Percentiles rank a stretch among this genome's conserved stretches.
phyloP scores from a whole-genome alignment of 345 rosid genomes.

The Hirschfeldia incana region DNA sequence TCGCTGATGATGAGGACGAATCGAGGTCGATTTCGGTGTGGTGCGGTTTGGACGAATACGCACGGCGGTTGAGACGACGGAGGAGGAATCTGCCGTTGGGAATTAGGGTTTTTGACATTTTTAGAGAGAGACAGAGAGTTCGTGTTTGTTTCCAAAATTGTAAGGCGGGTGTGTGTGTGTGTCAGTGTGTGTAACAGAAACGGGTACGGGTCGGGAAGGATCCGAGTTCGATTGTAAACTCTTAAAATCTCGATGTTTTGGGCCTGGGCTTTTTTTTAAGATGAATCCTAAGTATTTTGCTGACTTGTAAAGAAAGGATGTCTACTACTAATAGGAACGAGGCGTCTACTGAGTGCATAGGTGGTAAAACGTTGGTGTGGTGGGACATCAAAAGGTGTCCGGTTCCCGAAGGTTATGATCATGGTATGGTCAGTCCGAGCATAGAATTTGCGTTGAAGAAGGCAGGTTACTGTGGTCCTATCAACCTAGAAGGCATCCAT shows the following conservation, averaged over 20 bases:
- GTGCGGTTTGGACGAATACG: slow-evolving; percentile 25
- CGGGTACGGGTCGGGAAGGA: slow-evolving; percentile 1
- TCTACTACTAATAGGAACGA: too few relatives aligned
- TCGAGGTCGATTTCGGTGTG: slow-evolving; percentile 35
- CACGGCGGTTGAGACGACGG: slow-evolving; percentile 34
- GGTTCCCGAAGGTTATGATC: too few relatives aligned
- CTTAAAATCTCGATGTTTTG: neutral
- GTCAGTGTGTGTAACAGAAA: slow-evolving; percentile 11
- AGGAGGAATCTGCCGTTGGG: slow-evolving; percentile 29
- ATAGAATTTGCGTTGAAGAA: too few relatives aligned
- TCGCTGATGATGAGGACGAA: slow-evolving; percentile 4
- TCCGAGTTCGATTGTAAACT: neutral
- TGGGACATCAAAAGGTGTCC: too few relatives aligned
- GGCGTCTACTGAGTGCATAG: too few relatives aligned
- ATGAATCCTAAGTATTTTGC: neutral
- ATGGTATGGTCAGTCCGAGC: too few relatives aligned
- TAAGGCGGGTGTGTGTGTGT: neutral
- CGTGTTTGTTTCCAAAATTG: neutral
- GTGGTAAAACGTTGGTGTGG: too few relatives aligned
- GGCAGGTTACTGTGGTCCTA: too few relatives aligned
- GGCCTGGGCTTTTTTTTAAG: neutral
- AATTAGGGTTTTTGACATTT: slow-evolving; percentile 39
- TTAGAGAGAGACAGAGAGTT: neutral
- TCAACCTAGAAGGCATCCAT: too few relatives aligned
- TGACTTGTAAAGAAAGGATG: too few relatives aligned